A percentile compares a stretch with the other conserved stretches of the same genome.
phyloP scores from a whole-genome alignment of 192 early-diverging fungal genomes.

The Pilaira anomala region DNA sequence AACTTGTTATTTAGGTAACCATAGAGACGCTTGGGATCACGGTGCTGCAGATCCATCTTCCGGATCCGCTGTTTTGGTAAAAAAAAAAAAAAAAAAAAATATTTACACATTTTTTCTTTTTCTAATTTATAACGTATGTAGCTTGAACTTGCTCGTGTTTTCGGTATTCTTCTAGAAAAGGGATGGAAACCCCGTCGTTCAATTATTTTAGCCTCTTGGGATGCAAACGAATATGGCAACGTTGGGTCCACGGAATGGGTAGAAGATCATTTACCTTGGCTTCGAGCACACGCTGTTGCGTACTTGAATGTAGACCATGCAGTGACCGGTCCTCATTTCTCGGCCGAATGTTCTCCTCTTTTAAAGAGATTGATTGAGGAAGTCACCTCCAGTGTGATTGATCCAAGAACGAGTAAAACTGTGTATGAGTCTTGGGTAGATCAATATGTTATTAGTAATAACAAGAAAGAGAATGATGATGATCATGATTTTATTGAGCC shows the following conservation, averaged over 20 bases:
- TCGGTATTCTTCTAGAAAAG: constrained; percentile 52
- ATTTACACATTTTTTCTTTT: background rate
- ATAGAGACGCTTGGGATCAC: constrained; percentile 58
- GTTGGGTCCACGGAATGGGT: constrained; percentile 66
- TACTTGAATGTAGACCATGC: constrained; percentile 58
- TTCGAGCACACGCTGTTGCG: constrained; percentile 47
- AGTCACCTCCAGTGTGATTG: constrained; percentile 41
- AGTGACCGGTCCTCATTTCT: constrained; percentile 46
- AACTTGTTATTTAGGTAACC: too few species aligned
- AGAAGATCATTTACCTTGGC: constrained; percentile 52
- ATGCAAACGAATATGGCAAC: constrained; percentile 59
- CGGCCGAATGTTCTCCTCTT: constrained; percentile 46
- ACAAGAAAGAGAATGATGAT: background rate
- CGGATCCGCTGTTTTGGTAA: constrained; percentile 45
- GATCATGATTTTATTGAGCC: background rate
- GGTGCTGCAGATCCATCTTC: constrained; percentile 65
- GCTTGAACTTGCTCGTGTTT: constrained; percentile 50
- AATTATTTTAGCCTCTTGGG: constrained; percentile 60
- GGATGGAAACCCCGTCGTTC: constrained; percentile 64
- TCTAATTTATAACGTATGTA: constrained; percentile 19
- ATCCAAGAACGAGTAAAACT: constrained; percentile 42
- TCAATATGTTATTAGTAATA: background rate
- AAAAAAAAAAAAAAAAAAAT: background rate
- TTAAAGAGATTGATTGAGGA: constrained; percentile 42
- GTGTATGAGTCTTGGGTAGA: constrained; percentile 47